Evolutionary conservation across 192 early-diverging fungal species (phyloP), one percentile per base, ranked within the genome.

Genomic region (Gonapodya prolifera): DNA sequence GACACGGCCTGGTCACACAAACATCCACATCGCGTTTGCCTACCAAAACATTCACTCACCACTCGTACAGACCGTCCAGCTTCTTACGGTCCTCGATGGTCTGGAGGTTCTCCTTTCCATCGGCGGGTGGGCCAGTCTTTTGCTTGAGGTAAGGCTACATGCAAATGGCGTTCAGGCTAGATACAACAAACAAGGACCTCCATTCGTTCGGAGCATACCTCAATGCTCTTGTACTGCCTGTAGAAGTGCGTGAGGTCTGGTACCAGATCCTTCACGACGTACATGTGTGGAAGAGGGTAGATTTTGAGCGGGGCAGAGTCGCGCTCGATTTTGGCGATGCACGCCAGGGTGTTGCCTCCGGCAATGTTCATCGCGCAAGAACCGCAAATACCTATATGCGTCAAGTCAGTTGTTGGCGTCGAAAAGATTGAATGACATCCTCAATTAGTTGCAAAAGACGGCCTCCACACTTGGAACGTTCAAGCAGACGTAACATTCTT

Each of bases 291-390:
- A 80, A 98, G 87, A 36, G 96, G 96, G 86, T 98, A 97, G 83
- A 98, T 94, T 86, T 94, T 94, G 81, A 86, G 81, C 30, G 86
- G 80, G 86, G 89, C 90, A 23, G 81, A 75, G 80, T 84, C 80
- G 32, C 91, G 87, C 70, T 95, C 89, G 78, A 98, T 95, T 77
- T 94, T 91, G 81, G 86, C 87, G 75, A 97, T 89, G 85, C 95
- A 98, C 23, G 96, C 96, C 69, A 98, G 87, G 29, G 95, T 98
- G 88, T 98, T 98, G 28, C 83, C 85, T 77, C 96, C 96, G 82
- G 92, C 91, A 83, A 98, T 98, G 89, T 98, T 98, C 96, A 98
- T 98, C 75, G 96, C 92, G 80, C 96, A 98, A 70, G 94, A 95
- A 76, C 96, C 96, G 81, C 96, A 98, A 80, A 98, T 98, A 75